phyloP scores from a whole-genome alignment of 768 basidiomycete species.

The Obba rivulosa region DNA sequence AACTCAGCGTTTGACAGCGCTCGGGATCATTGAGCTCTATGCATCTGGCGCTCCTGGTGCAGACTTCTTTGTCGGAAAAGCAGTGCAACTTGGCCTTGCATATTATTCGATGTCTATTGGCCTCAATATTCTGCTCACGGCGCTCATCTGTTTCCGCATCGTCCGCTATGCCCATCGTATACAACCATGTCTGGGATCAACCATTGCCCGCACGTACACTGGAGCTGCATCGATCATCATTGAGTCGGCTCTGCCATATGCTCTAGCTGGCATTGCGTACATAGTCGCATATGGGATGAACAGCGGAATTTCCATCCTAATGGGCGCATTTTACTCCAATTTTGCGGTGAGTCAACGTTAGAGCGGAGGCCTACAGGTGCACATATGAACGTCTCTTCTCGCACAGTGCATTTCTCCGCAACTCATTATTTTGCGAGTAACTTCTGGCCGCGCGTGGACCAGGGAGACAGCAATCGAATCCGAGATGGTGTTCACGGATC shows the following conservation, averaged over 20 bases:
- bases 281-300: slow-evolving; percentile 33
- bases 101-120: slow-evolving; percentile 37
- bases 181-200: slow-evolving; percentile 23
- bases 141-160: slow-evolving; percentile 35
- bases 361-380: background rate
- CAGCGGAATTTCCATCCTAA: slow-evolving; percentile 28
- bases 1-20: slow-evolving; percentile 19
- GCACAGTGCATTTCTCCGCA: slow-evolving; percentile 29
- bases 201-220: slow-evolving; percentile 32
- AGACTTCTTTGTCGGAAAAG: slow-evolving; percentile 33
- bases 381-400: background rate
- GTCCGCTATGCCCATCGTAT: slow-evolving; percentile 25
- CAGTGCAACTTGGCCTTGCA: slow-evolving; percentile 33
- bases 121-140: slow-evolving; percentile 38
- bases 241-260: slow-evolving; percentile 37
- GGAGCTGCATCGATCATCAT: slow-evolving; percentile 32
- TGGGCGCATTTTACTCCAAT: slow-evolving; percentile 38
- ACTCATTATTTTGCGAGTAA: slow-evolving; percentile 29
- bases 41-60: slow-evolving; percentile 33
- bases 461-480: slow-evolving; percentile 17
- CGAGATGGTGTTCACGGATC: slow-evolving; percentile 7
- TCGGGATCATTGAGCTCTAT: slow-evolving; percentile 37
- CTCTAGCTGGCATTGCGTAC: slow-evolving; percentile 32
- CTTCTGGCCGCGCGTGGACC: slow-evolving; percentile 27
- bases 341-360: slow-evolving; percentile 28